These are phyloP conservation scores for Lachancea sp. DNA, from an alignment of 805 yeast genomes.

Conservation along the genomic window DNA sequence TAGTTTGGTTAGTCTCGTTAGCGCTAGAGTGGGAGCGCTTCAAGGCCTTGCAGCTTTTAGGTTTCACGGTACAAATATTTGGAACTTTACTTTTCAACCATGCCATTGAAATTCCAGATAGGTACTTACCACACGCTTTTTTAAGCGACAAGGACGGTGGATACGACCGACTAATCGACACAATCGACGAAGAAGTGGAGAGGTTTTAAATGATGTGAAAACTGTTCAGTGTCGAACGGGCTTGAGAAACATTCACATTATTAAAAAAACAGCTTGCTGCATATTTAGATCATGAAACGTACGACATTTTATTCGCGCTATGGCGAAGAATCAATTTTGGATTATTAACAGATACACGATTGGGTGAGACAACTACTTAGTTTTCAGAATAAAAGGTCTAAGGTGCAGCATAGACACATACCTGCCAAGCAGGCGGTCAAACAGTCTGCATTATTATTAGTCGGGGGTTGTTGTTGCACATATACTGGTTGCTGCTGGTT, in stretches of 20 bases:
- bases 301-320: too few species aligned
- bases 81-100: constrained; percentile 75
- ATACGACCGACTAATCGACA: constrained; percentile 29
- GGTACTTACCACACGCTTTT: constrained; percentile 45
- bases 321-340: too few species aligned
- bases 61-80: constrained; percentile 55
- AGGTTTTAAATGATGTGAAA: constrained; percentile 20
- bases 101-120: constrained; percentile 46
- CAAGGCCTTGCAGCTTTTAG: constrained; percentile 52
- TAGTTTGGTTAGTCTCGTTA: constrained; percentile 71
- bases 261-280: too few species aligned
- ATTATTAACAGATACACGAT: neutral
- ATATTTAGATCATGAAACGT: too few species aligned
- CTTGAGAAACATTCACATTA: too few species aligned
- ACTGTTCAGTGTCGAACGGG: too few species aligned
- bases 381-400: constrained; percentile 43
- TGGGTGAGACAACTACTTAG: neutral
- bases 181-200: constrained; percentile 39
- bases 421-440: constrained; percentile 50
- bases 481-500: constrained; percentile 47
- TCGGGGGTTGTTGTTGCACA: constrained; percentile 44
- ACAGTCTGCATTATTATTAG: constrained; percentile 37
- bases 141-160: constrained; percentile 25
- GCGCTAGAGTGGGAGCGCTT: constrained; percentile 71
- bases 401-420: constrained; percentile 49